Evolutionary conservation across 495 filamentous ascomycete species (phyloP).

Genomic region (Annulohypoxylon bovei): DNA sequence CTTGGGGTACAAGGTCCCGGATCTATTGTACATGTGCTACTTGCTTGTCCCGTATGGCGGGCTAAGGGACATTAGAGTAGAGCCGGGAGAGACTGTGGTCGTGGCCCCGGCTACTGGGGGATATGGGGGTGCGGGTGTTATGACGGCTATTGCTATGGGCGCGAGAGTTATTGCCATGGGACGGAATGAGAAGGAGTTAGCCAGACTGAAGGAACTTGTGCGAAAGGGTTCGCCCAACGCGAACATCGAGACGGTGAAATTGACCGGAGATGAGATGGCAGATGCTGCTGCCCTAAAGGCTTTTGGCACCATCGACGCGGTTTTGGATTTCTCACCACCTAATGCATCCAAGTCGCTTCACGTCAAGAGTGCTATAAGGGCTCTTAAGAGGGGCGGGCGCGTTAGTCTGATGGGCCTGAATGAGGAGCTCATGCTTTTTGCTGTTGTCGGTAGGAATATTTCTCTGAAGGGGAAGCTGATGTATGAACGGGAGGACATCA

Average conservation of each 20-base stretch:
- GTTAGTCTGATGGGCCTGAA: constrained; percentile 59
- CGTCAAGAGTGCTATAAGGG: constrained; percentile 48
- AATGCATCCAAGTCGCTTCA: constrained; percentile 48
- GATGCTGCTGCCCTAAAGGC: constrained; percentile 51
- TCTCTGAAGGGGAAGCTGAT: constrained; percentile 54
- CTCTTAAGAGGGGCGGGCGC: constrained; percentile 50
- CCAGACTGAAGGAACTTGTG: constrained; percentile 37
- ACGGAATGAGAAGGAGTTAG: constrained; percentile 52
- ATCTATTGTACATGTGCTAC: constrained; percentile 39
- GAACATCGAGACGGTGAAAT: constrained; percentile 48
- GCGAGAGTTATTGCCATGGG: constrained; percentile 62
- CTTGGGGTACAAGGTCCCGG: constrained; percentile 47
- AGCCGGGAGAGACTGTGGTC: constrained; percentile 63
- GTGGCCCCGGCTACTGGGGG: constrained; percentile 62
- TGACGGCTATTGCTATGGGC: constrained; percentile 61
- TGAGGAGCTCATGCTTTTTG: constrained; percentile 8
- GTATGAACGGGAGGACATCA: constrained; percentile 50
- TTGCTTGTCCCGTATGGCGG: constrained; percentile 61
- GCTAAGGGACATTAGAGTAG: constrained; percentile 58
- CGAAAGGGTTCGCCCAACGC: constrained; percentile 24
- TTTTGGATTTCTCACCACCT: constrained; percentile 61
- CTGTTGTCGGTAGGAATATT: constrained; percentile 43
- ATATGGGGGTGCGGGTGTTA: constrained; percentile 59
- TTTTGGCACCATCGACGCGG: constrained; percentile 53
- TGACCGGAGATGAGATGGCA: constrained; percentile 52